Evolutionary conservation across 441 rosid species (phyloP).

Genomic region (Pelargonium fulgidum): DNA sequence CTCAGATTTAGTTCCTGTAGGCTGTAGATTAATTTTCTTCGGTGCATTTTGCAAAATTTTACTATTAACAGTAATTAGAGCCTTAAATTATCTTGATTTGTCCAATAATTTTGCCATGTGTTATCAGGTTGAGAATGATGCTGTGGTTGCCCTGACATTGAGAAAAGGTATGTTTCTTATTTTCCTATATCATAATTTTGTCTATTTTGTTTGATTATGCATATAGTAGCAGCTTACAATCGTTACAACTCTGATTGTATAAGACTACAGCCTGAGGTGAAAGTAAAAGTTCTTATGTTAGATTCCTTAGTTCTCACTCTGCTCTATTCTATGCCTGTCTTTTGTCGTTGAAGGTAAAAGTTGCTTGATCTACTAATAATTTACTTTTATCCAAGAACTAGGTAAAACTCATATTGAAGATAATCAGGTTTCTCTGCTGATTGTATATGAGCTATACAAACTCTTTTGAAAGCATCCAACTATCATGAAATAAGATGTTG

Average conservation of each 20-base stretch:
- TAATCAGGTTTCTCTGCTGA: conserved; percentile 2
- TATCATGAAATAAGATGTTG: not conserved
- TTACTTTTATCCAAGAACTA: not conserved
- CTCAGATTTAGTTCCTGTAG: not conserved
- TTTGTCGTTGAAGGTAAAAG: not conserved
- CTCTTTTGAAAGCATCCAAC: not conserved
- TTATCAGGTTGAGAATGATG: conserved; percentile 91
- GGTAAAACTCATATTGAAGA: not conserved
- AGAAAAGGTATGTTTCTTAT: conserved; percentile 53
- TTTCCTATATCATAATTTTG: conserved; percentile 17
- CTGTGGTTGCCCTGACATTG: conserved; percentile 77
- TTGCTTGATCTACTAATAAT: not conserved
- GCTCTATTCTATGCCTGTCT: not conserved
- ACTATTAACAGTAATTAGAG: not conserved
- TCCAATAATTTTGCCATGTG: not conserved
- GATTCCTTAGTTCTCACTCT: not conserved
- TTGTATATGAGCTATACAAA: not conserved
- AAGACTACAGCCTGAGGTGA: not conserved
- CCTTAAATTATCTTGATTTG: not conserved
- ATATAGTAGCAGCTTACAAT: not conserved
- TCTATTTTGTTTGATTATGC: conserved; percentile 1
- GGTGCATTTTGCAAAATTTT: not conserved
- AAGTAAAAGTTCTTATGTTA: not conserved
- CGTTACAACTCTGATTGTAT: not conserved
- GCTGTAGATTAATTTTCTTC: not conserved